Percentiles rank a stretch among this genome's conserved stretches.
These are phyloP conservation scores for Hyaloraphidium curvatum DNA, from an alignment of 192 early-diverging fungal species.

Conservation along the genomic window DNA sequence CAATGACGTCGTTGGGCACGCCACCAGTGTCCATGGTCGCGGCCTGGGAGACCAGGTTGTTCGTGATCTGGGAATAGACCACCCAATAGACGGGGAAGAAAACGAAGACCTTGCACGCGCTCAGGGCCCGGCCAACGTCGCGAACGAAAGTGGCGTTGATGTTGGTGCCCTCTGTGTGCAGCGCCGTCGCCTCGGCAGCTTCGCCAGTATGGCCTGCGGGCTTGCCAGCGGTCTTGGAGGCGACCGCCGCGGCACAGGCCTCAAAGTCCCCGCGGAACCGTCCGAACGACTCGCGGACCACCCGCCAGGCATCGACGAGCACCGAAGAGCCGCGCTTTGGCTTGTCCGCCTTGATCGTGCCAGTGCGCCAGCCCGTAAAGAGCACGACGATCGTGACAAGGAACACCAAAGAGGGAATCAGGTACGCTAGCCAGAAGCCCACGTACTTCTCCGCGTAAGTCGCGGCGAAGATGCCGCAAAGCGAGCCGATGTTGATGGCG, in stretches of 20 bases:
- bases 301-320: no score
- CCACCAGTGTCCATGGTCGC: slow-evolving; percentile 31
- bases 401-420: slow-evolving; percentile 37
- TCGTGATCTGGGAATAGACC: slow-evolving; percentile 37
- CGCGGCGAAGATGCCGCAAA: no score
- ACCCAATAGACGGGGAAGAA: no score
- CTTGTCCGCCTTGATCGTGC: no score
- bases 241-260: no score
- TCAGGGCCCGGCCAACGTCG: slow-evolving; percentile 23
- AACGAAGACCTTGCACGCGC: slow-evolving; percentile 28
- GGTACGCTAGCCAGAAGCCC: slow-evolving; percentile 33
- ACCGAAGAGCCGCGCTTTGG: no score
- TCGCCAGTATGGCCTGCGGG: no score
- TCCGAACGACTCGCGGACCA: no score
- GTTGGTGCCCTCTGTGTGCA: slow-evolving; percentile 10
- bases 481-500: slow-evolving; percentile 38
- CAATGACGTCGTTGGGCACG: slow-evolving; percentile 41
- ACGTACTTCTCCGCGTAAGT: slow-evolving; percentile 30
- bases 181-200: slow-evolving; percentile 29
- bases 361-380: slow-evolving; percentile 28
- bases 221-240: no score
- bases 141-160: slow-evolving; percentile 15
- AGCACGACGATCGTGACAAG: slow-evolving; percentile 29
- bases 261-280: no score
- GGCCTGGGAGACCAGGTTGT: slow-evolving; percentile 41